Conservation (phyloP, 2,329 filamentous ascomycete genomes). For the Ustilaginoidea virens region DNA sequence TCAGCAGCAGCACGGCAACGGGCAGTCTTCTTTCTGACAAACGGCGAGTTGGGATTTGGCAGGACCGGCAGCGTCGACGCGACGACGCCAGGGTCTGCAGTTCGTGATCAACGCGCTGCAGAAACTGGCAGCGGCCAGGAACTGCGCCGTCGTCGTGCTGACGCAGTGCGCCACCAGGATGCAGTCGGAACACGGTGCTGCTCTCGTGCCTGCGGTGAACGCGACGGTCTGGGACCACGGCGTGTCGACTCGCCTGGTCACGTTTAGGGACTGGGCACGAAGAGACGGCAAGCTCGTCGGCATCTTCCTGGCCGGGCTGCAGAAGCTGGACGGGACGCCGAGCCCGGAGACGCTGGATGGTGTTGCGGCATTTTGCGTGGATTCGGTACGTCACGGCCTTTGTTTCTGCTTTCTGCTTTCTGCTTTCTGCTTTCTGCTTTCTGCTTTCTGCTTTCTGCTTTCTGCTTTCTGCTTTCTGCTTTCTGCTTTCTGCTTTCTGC, state of each 20-base stretch:
- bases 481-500: too few species aligned
- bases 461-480: too few species aligned
- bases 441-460: neutral
- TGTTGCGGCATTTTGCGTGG: constrained; percentile 33
- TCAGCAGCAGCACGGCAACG: too few species aligned
- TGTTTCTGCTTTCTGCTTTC: neutral
- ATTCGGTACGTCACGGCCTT: constrained; percentile 21
- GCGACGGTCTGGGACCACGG: constrained; percentile 68
- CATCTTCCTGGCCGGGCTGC: constrained; percentile 44
- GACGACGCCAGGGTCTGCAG: constrained; percentile 37
- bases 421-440: neutral
- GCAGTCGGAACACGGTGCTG: constrained; percentile 47
- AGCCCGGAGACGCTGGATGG: constrained; percentile 23
- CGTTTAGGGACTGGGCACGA: constrained; percentile 66
- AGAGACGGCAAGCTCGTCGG: constrained; percentile 28
- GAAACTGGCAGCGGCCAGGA: constrained; percentile 57
- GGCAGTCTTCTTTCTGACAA: too few species aligned
- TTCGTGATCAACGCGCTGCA: constrained; percentile 54
- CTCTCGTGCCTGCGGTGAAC: constrained; percentile 60
- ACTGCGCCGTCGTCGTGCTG: constrained; percentile 59
- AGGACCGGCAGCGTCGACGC: constrained; percentile 23
- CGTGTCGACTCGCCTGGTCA: constrained; percentile 54
- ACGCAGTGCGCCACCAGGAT: constrained; percentile 76
- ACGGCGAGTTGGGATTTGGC: too few species aligned
- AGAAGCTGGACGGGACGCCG: constrained; percentile 45